Base-by-base conservation (phyloP, 2,329 filamentous ascomycete species). In the Colletotrichum shisoi region DNA sequence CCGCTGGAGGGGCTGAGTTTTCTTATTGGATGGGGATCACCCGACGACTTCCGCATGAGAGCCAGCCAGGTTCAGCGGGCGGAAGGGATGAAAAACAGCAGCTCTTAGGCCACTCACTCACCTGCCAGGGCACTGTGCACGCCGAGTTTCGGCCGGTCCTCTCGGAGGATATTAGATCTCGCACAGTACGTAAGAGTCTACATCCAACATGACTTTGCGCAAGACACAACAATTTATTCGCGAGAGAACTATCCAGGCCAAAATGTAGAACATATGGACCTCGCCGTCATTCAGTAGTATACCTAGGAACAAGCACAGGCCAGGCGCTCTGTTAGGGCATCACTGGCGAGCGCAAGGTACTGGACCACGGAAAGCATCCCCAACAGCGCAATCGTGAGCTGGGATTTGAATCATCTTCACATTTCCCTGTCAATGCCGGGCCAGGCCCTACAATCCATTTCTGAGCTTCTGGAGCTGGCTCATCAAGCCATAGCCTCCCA, bases 391-490 rank as follows among this genome's bases (percentile, higher is more conserved):
- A n/a, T 12, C 31, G 19, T 39, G 15, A 5, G 7, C 9, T 13
- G 12, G 13, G n/a, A 15, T 53, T 34, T 39, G 31, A 11, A 21
- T 34, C 21, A n/a, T 27, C 12, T 39, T 15, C n/a, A 6, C 6
- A 39, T 39, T 9, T n/a, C 15, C 44, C 7, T 39, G 13, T 7
- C 13, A 19, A 17, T 19, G 9, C 31, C 48, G 6, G 15, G 15
- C 19, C 13, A 42, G 17, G 11, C 42, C 39, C 77, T 73, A 84
- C 61, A 87, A 72, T 1, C 85, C 85, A 46, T 80, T 82, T 58
- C 86, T 81, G 65, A 89, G 79, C 76, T 86, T 87, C 75, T 88
- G 86, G 67, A 88, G 76, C 75, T 89, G 87, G 75, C 83, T 88
- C 71, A 89, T 87, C 60, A 89, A 77, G 5, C 86, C 85, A 73